phyloP scores from a whole-genome alignment of 164 flowering plant genomes.

The Stephania yunnanensis region DNA sequence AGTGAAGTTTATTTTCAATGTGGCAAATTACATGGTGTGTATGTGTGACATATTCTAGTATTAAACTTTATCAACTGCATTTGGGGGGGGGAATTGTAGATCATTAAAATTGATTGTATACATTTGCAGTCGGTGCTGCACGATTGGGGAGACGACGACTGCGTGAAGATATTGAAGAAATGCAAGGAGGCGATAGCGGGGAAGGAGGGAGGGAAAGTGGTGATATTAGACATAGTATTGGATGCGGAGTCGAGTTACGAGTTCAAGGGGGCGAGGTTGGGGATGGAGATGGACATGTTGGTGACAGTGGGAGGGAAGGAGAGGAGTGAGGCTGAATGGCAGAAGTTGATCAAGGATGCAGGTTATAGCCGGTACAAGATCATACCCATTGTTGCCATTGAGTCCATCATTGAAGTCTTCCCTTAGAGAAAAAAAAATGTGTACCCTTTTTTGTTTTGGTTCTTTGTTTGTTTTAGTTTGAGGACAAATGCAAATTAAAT shows the following conservation, averaged over 20 bases:
- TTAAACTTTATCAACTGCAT: neutral
- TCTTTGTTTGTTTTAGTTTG: too few relatives aligned
- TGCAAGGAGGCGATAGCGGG: neutral
- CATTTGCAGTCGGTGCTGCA: neutral
- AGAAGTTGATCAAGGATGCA: neutral
- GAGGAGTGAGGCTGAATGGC: neutral
- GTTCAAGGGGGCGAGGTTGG: neutral
- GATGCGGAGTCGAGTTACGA: neutral
- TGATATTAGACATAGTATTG: neutral
- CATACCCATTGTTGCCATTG: neutral
- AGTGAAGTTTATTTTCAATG: too few relatives aligned
- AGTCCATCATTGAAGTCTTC: neutral
- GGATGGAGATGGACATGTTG: constrained; percentile 2
- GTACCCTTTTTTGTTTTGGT: too few relatives aligned
- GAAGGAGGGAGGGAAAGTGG: neutral
- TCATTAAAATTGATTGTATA: too few relatives aligned
- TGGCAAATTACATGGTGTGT: too few relatives aligned
- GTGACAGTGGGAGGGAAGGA: constrained; percentile 1
- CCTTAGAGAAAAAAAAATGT: neutral
- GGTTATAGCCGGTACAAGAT: neutral
- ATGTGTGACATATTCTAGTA: neutral
- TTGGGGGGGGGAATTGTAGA: too few relatives aligned
- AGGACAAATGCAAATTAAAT: too few relatives aligned
- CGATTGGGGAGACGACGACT: neutral
- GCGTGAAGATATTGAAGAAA: neutral